phyloP scores from a whole-genome alignment of 352 stramenopile genomes.

The Globisporangium nunn region DNA sequence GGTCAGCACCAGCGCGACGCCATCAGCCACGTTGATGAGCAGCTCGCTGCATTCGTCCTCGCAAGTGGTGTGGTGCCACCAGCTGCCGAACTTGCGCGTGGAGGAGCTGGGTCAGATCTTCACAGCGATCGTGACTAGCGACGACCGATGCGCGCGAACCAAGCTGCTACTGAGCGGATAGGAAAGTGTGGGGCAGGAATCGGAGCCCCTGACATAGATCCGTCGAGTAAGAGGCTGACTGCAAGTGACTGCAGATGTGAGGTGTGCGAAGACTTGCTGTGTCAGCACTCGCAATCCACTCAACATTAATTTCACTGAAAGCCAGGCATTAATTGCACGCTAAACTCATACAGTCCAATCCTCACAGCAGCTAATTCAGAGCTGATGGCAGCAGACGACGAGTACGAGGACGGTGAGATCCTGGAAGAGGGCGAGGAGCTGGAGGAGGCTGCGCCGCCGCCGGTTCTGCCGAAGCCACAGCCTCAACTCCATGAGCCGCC shows the following conservation, averaged over 20 bases:
- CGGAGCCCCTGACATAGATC: too few relatives aligned
- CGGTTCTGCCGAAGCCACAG: slow-evolving; percentile 10
- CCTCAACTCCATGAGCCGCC: not conserved
- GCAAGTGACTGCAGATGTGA: too few relatives aligned
- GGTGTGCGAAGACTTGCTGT: too few relatives aligned
- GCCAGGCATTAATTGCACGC: not conserved
- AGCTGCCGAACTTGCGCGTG: slow-evolving; percentile 3
- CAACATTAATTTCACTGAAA: not conserved
- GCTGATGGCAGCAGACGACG: slow-evolving; percentile 21
- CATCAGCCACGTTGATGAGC: not conserved
- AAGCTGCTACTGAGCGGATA: slow-evolving; percentile 6
- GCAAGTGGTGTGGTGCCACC: not conserved
- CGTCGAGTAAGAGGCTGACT: too few relatives aligned
- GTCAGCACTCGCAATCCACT: not conserved
- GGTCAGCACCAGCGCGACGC: not conserved
- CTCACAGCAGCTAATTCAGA: not conserved
- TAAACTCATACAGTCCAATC: not conserved
- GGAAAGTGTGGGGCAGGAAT: not conserved
- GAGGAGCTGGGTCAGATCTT: slow-evolving; percentile 14
- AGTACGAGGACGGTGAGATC: slow-evolving; percentile 74
- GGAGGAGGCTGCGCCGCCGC: slow-evolving; percentile 5
- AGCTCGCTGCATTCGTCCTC: not conserved
- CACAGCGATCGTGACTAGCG: slow-evolving; percentile 9
- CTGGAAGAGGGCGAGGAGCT: slow-evolving; percentile 34
- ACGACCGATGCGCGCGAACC: not conserved